phyloP scores from a whole-genome alignment of 2,329 filamentous ascomycete genomes.

The Fusarium nygamai region DNA sequence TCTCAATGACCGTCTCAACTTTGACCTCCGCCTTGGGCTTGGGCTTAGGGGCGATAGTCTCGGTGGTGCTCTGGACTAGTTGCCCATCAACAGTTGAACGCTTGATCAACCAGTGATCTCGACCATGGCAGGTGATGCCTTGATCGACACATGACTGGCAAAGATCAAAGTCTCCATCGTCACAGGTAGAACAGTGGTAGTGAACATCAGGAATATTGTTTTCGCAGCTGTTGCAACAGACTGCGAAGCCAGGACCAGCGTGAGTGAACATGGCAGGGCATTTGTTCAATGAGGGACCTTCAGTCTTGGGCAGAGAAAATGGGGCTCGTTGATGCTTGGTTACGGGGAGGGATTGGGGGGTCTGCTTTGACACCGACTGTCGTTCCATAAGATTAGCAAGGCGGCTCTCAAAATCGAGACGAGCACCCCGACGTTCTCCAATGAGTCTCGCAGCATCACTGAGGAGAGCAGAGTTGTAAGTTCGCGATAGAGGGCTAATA shows the following conservation, averaged over 20 bases:
- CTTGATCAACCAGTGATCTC: slow-evolving; percentile 94
- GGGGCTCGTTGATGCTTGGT: slow-evolving; percentile 2
- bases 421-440: slow-evolving; percentile 33
- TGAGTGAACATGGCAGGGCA: slow-evolving; percentile 20
- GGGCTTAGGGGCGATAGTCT: slow-evolving; percentile 75
- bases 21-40: slow-evolving; percentile 39
- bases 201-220: slow-evolving; percentile 81
- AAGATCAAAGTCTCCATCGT: slow-evolving; percentile 93
- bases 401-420: slow-evolving; percentile 43
- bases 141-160: slow-evolving; percentile 81
- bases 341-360: not conserved
- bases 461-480: slow-evolving; percentile 41
- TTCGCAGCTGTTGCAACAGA: slow-evolving; percentile 95
- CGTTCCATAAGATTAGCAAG: slow-evolving; percentile 42
- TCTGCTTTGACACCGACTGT: slow-evolving; percentile 22
- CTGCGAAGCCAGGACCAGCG: slow-evolving; percentile 67
- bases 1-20: slow-evolving; percentile 34
- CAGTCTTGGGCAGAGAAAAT: slow-evolving; percentile 7
- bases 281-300: not conserved
- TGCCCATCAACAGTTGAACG: slow-evolving; percentile 80
- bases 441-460: slow-evolving; percentile 43
- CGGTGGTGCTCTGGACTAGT: slow-evolving; percentile 86
- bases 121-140: slow-evolving; percentile 80
- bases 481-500: slow-evolving; percentile 38
- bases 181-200: slow-evolving; percentile 94